Evolutionary conservation across 306 rosid genomes (phyloP).

Genomic region (Senna siamea): DNA sequence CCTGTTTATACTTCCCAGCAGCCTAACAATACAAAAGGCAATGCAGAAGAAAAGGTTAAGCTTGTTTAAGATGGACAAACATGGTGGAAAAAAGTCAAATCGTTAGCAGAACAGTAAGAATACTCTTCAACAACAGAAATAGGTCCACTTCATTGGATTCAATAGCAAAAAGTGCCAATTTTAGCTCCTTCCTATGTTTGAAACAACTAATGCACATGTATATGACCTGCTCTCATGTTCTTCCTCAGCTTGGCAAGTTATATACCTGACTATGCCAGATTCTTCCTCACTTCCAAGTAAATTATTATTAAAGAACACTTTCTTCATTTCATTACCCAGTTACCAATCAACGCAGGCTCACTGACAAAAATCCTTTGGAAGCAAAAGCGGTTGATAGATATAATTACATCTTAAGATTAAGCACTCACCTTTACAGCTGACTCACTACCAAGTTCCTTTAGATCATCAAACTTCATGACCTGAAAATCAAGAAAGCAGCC

Average conservation of each 20-base stretch:
- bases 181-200: background rate
- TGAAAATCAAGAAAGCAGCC: slow-evolving; percentile 42
- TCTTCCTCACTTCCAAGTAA: background rate
- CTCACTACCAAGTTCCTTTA: slow-evolving; percentile 91
- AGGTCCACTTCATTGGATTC: background rate
- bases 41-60: slow-evolving; percentile 5
- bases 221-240: background rate
- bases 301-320: background rate
- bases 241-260: no score
- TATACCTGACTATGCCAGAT: no score
- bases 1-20: slow-evolving; percentile 90
- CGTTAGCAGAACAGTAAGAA: background rate
- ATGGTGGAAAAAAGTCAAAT: background rate
- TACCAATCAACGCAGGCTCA: slow-evolving; percentile 1
- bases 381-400: slow-evolving; percentile 8
- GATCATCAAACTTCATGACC: slow-evolving; percentile 98
- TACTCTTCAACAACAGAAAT: background rate
- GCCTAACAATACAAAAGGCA: slow-evolving; percentile 52
- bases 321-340: background rate
- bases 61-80: background rate
- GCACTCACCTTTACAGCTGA: slow-evolving; percentile 82
- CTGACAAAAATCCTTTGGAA: background rate
- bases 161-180: background rate
- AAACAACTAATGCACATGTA: slow-evolving; percentile 1
- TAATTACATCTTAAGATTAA: slow-evolving; percentile 19